Percentiles rank a stretch among this genome's conserved stretches.
These are phyloP conservation scores for Massariosphaeria phaeospora DNA, from an alignment of 495 filamentous ascomycete species.

Conservation along the genomic window DNA sequence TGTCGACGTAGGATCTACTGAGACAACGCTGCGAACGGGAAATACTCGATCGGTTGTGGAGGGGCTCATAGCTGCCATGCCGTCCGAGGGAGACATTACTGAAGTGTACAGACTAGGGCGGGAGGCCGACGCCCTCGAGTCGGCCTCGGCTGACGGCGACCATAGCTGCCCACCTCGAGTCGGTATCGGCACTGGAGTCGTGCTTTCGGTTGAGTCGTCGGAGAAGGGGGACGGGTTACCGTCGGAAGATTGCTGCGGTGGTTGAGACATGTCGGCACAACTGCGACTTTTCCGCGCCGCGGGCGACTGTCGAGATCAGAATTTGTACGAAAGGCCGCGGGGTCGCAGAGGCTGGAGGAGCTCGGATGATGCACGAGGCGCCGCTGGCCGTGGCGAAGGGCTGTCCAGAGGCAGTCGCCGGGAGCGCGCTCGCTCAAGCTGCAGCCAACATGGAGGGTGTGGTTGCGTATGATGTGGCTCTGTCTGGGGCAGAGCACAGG, in stretches of 20 bases:
- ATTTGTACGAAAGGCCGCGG: background rate
- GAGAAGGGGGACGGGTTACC: background rate
- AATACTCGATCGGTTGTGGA: constrained; percentile 64
- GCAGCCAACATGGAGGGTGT: no score
- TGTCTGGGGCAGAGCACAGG: no score
- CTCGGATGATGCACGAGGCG: background rate
- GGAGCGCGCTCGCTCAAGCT: no score
- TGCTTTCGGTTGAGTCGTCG: background rate
- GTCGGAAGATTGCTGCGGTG: background rate
- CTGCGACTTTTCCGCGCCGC: background rate
- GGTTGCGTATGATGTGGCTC: no score
- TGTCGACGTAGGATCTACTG: constrained; percentile 56
- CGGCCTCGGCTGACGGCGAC: background rate
- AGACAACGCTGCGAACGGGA: constrained; percentile 76
- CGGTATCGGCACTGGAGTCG: background rate
- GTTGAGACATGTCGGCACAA: constrained; percentile 4
- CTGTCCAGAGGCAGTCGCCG: no score
- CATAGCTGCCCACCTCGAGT: background rate
- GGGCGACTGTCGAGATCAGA: background rate
- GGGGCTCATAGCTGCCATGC: constrained; percentile 39
- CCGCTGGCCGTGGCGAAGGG: background rate
- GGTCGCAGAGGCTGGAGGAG: background rate
- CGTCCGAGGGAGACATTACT: constrained; percentile 10
- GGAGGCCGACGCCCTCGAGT: background rate
- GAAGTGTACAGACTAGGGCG: constrained; percentile 7